These are phyloP conservation scores for Pythium graminicola DNA, from an alignment of 352 stramenopile species.

Conservation along the genomic window DNA sequence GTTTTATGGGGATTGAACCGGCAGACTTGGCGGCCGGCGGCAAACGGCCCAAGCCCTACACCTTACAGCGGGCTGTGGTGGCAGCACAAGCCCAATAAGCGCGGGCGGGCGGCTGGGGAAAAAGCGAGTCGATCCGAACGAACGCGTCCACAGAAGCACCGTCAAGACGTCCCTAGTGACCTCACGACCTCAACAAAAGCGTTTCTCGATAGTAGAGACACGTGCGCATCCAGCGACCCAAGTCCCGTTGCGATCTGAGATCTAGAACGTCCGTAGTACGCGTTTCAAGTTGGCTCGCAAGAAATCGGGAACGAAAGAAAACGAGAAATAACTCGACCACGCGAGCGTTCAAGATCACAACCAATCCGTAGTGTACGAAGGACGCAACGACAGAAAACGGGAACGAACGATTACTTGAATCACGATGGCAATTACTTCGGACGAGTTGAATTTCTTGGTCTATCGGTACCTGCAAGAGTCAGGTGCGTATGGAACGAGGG, in stretches of 20 bases:
- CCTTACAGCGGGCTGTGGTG: slow-evolving; percentile 9
- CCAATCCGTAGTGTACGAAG: too few relatives aligned
- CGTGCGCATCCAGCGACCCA: background rate
- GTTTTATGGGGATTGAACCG: slow-evolving; percentile 21
- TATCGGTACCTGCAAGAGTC: slow-evolving; percentile 97
- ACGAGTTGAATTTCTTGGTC: slow-evolving; percentile 98
- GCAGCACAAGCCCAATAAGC: slow-evolving; percentile 18
- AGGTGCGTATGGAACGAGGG: slow-evolving; percentile 35
- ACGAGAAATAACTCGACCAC: background rate
- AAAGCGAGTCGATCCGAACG: slow-evolving; percentile 1
- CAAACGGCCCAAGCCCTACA: slow-evolving; percentile 20
- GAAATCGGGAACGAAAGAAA: background rate
- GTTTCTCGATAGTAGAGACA: slow-evolving; percentile 3
- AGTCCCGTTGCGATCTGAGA: background rate
- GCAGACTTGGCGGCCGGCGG: background rate
- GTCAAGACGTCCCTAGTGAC: background rate
- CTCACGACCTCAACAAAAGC: background rate
- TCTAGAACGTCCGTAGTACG: background rate
- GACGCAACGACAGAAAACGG: background rate
- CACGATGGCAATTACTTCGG: slow-evolving; percentile 87
- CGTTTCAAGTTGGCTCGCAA: background rate
- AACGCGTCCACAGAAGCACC: background rate
- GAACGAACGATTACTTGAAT: background rate
- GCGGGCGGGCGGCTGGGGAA: slow-evolving; percentile 1
- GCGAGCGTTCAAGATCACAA: too few relatives aligned